Conservation (phyloP, 2,329 filamentous ascomycete genomes). For the Bertia moriformis region DNA sequence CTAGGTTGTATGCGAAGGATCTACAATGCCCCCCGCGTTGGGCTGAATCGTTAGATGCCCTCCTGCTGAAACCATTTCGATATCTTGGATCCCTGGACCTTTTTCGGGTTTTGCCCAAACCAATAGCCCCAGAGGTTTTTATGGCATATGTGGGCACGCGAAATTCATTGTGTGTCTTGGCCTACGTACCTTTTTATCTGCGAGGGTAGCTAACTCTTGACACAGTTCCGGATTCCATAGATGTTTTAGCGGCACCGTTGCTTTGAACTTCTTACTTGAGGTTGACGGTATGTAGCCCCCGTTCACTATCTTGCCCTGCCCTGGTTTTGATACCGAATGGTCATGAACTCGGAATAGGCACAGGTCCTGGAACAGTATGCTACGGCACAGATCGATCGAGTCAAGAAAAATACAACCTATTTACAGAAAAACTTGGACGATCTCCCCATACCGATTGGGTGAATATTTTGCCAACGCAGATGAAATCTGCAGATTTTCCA, state of each 20-base stretch:
- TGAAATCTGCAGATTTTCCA: background rate
- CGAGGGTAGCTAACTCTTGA: background rate
- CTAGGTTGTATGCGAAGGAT: background rate
- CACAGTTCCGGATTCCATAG: background rate
- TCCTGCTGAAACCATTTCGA: background rate
- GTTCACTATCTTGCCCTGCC: too few species aligned
- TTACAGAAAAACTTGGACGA: background rate
- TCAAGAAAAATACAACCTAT: background rate
- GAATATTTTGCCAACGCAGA: background rate
- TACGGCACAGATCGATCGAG: background rate
- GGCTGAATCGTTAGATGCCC: background rate
- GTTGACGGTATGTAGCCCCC: background rate
- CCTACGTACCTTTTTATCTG: background rate
- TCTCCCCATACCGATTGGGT: background rate
- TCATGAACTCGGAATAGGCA: too few species aligned
- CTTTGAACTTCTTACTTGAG: background rate
- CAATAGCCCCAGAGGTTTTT: background rate
- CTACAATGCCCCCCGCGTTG: background rate
- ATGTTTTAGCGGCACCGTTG: background rate
- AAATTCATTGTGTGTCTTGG: background rate
- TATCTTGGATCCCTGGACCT: background rate
- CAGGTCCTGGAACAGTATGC: background rate
- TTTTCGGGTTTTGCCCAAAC: background rate
- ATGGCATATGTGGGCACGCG: background rate
- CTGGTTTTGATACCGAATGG: too few species aligned